Conservation (phyloP, 306 rosid genomes). For the Luffa acutangula region DNA sequence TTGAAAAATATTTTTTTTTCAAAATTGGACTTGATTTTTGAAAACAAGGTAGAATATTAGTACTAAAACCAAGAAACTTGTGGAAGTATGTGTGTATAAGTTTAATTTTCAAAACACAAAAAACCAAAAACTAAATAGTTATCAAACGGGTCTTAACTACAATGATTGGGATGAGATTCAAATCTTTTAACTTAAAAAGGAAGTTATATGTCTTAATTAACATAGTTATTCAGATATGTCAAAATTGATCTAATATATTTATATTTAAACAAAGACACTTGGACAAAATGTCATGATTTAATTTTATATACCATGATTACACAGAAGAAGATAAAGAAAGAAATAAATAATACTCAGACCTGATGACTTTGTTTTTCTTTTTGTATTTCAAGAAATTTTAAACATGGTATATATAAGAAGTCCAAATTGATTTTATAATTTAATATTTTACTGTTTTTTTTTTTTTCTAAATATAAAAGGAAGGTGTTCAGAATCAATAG, state of each 20-base stretch:
- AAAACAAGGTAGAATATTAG: too few species aligned
- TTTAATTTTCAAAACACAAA: too few species aligned
- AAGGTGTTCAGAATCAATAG: not conserved
- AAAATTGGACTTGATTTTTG: too few species aligned
- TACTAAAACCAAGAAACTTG: too few species aligned
- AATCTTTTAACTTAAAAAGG: too few species aligned
- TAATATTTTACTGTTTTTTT: not conserved
- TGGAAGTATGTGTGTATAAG: too few species aligned
- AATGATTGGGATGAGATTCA: too few species aligned
- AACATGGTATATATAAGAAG: not conserved
- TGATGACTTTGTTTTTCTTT: not conserved
- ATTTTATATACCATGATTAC: not conserved
- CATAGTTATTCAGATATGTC: too few species aligned
- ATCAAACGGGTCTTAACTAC: too few species aligned
- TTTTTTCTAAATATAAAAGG: not conserved
- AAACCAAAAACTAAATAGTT: too few species aligned
- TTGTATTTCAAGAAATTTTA: not conserved
- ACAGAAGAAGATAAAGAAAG: not conserved
- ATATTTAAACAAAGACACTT: not conserved
- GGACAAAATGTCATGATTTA: not conserved
- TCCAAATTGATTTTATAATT: not conserved
- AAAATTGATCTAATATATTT: not conserved
- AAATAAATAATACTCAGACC: not conserved
- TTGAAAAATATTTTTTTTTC: too few species aligned
- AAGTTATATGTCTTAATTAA: too few species aligned